Conservation (phyloP, 2,329 filamentous ascomycete species). For the Cercospora nicotianae region DNA sequence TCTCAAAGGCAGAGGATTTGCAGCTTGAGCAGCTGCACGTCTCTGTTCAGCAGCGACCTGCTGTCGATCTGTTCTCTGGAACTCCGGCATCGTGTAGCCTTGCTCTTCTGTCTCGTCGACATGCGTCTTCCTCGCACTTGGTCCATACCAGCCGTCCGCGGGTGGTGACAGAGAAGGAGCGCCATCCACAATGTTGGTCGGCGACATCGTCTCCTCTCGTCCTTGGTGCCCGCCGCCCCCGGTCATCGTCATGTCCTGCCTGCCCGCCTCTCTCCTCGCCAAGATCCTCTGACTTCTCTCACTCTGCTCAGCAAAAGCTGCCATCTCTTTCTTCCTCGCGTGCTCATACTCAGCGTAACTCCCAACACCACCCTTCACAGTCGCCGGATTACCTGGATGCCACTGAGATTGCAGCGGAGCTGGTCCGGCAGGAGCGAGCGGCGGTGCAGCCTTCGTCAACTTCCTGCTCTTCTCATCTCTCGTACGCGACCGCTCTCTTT, state of each 20-base stretch:
- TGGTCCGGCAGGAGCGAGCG: background rate
- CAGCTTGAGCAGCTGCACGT: background rate
- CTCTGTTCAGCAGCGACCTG: background rate
- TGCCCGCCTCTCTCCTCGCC: background rate
- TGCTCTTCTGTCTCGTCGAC: constrained; percentile 11
- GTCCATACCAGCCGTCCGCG: constrained; percentile 31
- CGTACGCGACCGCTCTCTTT: constrained; percentile 3
- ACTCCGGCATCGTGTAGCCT: background rate
- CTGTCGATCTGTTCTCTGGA: background rate
- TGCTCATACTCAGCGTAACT: constrained; percentile 15
- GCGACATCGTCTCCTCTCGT: background rate
- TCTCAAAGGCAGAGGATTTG: constrained; percentile 13
- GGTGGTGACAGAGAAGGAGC: constrained; percentile 15
- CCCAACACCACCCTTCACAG: constrained; percentile 10
- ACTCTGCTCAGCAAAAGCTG: constrained; percentile 5
- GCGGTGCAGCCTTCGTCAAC: constrained; percentile 16
- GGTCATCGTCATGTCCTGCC: background rate
- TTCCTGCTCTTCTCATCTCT: constrained; percentile 12
- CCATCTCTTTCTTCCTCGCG: constrained; percentile 6
- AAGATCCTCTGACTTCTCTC: background rate
- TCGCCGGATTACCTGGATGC: constrained; percentile 10
- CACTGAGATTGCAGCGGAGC: constrained; percentile 4
- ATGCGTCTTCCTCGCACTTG: constrained; percentile 6
- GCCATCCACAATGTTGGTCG: background rate
- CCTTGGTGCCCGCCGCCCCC: background rate